These are phyloP conservation scores for Ophiostoma pallidulum DNA, from an alignment of 2,329 filamentous ascomycete species.

Conservation along the genomic window DNA sequence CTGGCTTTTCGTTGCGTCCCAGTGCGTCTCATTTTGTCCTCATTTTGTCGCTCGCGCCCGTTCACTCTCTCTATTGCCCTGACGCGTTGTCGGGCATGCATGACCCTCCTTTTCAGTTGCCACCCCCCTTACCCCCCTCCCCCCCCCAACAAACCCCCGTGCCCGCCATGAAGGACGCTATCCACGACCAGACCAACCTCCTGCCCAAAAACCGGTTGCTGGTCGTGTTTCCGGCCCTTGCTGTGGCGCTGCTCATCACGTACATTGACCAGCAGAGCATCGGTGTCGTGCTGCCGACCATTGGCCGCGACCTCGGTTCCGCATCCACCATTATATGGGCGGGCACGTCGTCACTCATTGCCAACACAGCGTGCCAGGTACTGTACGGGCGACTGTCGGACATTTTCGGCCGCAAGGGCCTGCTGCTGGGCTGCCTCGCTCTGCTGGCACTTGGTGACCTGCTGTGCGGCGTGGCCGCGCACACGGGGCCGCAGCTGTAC, in stretches of 20 bases:
- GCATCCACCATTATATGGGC: constrained; percentile 45
- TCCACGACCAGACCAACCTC: constrained; percentile 40
- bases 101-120: too few species aligned
- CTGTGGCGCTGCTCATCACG: constrained; percentile 42
- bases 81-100: too few species aligned
- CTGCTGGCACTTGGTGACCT: constrained; percentile 49
- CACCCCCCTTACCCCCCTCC: too few species aligned
- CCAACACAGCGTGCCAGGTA: constrained; percentile 53
- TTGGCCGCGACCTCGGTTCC: constrained; percentile 25
- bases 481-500: constrained; percentile 50
- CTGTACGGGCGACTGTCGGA: constrained; percentile 54
- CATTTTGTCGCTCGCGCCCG: too few species aligned
- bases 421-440: constrained; percentile 43
- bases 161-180: constrained; percentile 4
- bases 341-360: constrained; percentile 43
- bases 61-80: too few species aligned
- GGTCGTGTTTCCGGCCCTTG: constrained; percentile 41
- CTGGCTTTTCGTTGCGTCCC: too few species aligned
- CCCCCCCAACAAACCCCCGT: neutral
- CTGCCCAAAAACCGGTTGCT: constrained; percentile 41
- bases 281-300: constrained; percentile 38
- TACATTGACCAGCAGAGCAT: constrained; percentile 51
- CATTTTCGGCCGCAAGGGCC: constrained; percentile 50
- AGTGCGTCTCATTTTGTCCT: too few species aligned
- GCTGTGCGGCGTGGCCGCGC: constrained; percentile 47